Evolutionary conservation across 2,329 filamentous ascomycete genomes (phyloP).

Genomic region (Grosmannia clavigera): DNA sequence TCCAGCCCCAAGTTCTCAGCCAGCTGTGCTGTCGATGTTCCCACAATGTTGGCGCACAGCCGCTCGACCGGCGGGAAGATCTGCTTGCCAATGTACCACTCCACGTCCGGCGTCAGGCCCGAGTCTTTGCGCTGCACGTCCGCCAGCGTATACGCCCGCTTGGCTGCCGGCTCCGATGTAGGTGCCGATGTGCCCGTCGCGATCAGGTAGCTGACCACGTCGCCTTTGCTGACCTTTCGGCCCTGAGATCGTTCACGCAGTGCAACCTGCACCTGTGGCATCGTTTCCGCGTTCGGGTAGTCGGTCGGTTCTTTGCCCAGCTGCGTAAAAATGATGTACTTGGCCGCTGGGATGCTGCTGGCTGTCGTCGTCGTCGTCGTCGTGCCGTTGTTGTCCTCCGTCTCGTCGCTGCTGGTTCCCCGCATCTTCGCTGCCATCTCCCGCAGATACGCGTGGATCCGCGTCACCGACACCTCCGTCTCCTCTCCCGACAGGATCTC

Average conservation of each 20-base stretch:
- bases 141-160: constrained; percentile 76
- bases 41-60: constrained; percentile 88
- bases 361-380: background rate
- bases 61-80: constrained; percentile 96
- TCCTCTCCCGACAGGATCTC: constrained; percentile 93
- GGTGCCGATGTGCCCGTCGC: constrained; percentile 42
- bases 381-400: background rate
- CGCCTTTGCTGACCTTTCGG: constrained; percentile 79
- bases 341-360: constrained; percentile 45
- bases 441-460: constrained; percentile 86
- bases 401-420: constrained; percentile 44
- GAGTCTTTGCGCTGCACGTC: constrained; percentile 72
- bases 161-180: constrained; percentile 57
- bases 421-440: constrained; percentile 82
- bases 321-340: constrained; percentile 97
- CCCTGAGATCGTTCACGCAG: constrained; percentile 77
- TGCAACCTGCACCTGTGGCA: constrained; percentile 96
- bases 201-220: constrained; percentile 93
- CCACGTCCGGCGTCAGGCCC: constrained; percentile 74
- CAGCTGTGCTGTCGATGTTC: constrained; percentile 79
- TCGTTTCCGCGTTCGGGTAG: constrained; percentile 85
- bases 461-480: constrained; percentile 71
- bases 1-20: constrained; percentile 92
- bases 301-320: constrained; percentile 88
- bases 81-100: constrained; percentile 97